Percentiles rank a stretch among this genome's conserved stretches.
phyloP scores from a whole-genome alignment of 768 basidiomycete species.

The Heimioporus sp. region DNA sequence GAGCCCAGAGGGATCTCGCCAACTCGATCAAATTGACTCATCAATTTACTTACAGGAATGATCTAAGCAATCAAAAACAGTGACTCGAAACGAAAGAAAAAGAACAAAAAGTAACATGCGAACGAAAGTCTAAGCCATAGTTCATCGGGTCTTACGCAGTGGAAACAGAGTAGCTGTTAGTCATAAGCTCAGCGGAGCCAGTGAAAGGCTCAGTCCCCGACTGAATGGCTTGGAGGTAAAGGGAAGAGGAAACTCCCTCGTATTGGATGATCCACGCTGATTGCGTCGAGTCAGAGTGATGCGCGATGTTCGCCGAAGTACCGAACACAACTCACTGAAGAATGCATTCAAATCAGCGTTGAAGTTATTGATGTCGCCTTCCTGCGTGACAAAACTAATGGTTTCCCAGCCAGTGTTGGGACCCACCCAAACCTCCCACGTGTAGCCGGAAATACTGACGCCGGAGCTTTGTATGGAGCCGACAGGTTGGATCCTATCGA shows the following conservation, averaged over 20 bases:
- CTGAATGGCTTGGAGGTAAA: conserved; percentile 54
- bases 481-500: conserved; percentile 50
- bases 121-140: too few relatives aligned
- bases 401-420: conserved; percentile 56
- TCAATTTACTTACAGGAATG: too few relatives aligned
- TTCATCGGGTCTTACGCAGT: too few relatives aligned
- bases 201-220: conserved; percentile 56
- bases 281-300: background rate
- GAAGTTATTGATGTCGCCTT: conserved; percentile 50
- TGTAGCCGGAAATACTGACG: conserved; percentile 44
- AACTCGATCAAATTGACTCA: too few relatives aligned
- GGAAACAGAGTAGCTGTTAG: conserved; percentile 39
- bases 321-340: conserved; percentile 40
- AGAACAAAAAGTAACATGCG: too few relatives aligned
- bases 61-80: too few relatives aligned
- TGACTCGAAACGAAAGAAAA: too few relatives aligned
- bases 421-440: conserved; percentile 57
- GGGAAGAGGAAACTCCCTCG: conserved; percentile 45
- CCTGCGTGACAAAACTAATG: conserved; percentile 50
- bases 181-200: conserved; percentile 47
- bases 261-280: conserved; percentile 45
- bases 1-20: too few relatives aligned
- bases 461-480: conserved; percentile 45
- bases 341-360: conserved; percentile 51
- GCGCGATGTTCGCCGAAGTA: background rate